These are phyloP conservation scores for Rugosomyces carneus DNA, from an alignment of 1,284 basidiomycete species.

Conservation along the genomic window DNA sequence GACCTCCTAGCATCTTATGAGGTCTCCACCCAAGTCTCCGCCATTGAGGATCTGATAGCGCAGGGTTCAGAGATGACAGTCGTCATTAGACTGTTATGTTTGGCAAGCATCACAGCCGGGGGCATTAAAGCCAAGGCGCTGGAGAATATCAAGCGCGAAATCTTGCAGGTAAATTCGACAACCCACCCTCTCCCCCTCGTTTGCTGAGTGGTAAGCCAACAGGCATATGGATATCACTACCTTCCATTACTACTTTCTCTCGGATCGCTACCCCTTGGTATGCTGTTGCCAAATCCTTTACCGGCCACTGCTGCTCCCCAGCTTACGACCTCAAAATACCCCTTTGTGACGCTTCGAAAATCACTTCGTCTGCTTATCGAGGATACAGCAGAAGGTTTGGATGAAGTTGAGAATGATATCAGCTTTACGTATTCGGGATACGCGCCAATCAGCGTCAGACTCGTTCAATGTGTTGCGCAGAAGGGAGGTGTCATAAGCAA, in stretches of 20 bases:
- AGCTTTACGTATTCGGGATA: conserved; percentile 97
- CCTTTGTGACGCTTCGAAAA: conserved; percentile 73
- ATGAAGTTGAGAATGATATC: conserved; percentile 87
- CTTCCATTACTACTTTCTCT: conserved; percentile 83
- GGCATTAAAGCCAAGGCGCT: conserved; percentile 86
- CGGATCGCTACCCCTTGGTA: conserved; percentile 62
- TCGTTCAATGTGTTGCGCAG: conserved; percentile 90
- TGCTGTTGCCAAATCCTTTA: conserved; percentile 59
- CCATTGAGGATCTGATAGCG: conserved; percentile 84
- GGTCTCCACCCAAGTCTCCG: conserved; percentile 64
- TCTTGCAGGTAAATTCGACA: conserved; percentile 65
- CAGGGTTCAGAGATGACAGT: conserved; percentile 77
- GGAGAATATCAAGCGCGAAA: conserved; percentile 86
- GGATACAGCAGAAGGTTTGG: conserved; percentile 71
- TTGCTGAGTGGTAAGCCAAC: not conserved
- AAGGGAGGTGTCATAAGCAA: conserved; percentile 84
- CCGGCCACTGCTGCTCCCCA: conserved; percentile 43
- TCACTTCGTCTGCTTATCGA: conserved; percentile 90
- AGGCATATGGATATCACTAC: conserved; percentile 92
- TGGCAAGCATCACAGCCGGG: conserved; percentile 78
- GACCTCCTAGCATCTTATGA: conserved; percentile 92
- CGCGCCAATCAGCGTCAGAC: conserved; percentile 86
- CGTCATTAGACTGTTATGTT: conserved; percentile 77
- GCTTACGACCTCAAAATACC: conserved; percentile 48
- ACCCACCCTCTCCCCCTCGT: not conserved